Evolutionary conservation across 495 filamentous ascomycete species (phyloP), one percentile per base, ranked within the genome.

Genomic region (Annulohypoxylon maeteangense): DNA sequence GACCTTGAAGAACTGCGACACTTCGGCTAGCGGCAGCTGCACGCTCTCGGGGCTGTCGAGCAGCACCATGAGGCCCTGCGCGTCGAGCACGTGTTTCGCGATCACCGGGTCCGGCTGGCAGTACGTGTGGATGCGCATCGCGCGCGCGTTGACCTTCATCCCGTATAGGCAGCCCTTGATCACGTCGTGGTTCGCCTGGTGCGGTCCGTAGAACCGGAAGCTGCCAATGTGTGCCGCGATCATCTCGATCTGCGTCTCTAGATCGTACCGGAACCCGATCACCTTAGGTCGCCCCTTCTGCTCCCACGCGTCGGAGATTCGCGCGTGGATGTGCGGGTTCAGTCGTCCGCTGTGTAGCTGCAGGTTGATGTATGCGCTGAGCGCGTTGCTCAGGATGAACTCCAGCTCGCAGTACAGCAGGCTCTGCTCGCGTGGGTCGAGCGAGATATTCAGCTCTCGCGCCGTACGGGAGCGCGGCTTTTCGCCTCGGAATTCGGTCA

Each of bases 161-260:
- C 77, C 79, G 25, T 83, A 74, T 4, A 85, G 62, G 6, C 83
- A 67, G 7, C 77, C 81, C 14, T 67, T 25, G 10, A 82, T 63
- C 7, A 70, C 57, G 1, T 73, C 64, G 0, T 51, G 45, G 7
- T 76, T 63, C 1, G 78, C 71, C 8, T 76, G 63, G 1, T 67
- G 47, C 0, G 73, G 75, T 7, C 81, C 80, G 67, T 80, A 80
- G 75, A 85, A 85, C 50, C 77, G 78, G 73, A 85, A 84, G 10
- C 75, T 74, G 14, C 80, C 59, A 2, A 80, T 60, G 65, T 84
- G 82, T 22, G 74, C 58, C 3, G 67, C 56, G 12, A 84, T 68
- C 23, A 85, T 74, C 0, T 83, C 82, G 22, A 85, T 60, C 72
- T 85, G 83, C 0, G 83, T 85, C 74, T 85, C 83, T 6, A 84